Evolutionary conservation across 257 asterid genomes (phyloP), one percentile per base, ranked within the genome.

Genomic region (Verbascum thapsus): DNA sequence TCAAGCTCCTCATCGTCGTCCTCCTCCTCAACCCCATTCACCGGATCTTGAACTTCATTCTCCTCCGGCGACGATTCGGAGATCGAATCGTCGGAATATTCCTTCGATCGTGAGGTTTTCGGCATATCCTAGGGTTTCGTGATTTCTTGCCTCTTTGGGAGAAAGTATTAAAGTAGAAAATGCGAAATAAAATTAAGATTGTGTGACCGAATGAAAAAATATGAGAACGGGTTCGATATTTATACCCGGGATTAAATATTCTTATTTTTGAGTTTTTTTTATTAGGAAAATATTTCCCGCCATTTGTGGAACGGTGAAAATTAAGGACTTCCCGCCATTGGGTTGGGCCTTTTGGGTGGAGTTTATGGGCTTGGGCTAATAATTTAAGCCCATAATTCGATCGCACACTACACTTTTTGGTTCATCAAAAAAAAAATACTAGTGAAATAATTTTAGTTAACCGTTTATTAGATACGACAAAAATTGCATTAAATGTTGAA

Each of bases 1-100:
- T 88, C 95, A 8, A 88, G 90, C 77, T 94, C 98, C 80, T 85
- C 96, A 55, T 94, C 96, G 58, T 94, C 99, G 43, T 80, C 96
- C 76, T 94, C 96, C 55, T 94, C 99, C 43, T 80, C 96, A 75
- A 83, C 96, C 1, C 84, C 95, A 68, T 71, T 70, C 45, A 67
- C 65, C 66, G 72, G 85, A 74, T 82, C 87, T 77, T 79, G 80
- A 67, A 69, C 88, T 68, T 59, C 54, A 64, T 84, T 85, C 54
- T 85, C 95, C 61, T 80, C 88, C 56, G 78, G 74, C 48, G 94
- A 87, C n/a, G 89, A 78, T 58, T 74, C 73, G 30, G 82, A 79
- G 79, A 70, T 10, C 32, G 84, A 78, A 42, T 83, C 89, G 42
- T 83, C 88, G 38, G 85, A 80, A 1, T 72, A 75, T 32, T 77